These are phyloP conservation scores for Rhodotorula diobovata DNA, from an alignment of 768 basidiomycete species.

Conservation along the genomic window DNA sequence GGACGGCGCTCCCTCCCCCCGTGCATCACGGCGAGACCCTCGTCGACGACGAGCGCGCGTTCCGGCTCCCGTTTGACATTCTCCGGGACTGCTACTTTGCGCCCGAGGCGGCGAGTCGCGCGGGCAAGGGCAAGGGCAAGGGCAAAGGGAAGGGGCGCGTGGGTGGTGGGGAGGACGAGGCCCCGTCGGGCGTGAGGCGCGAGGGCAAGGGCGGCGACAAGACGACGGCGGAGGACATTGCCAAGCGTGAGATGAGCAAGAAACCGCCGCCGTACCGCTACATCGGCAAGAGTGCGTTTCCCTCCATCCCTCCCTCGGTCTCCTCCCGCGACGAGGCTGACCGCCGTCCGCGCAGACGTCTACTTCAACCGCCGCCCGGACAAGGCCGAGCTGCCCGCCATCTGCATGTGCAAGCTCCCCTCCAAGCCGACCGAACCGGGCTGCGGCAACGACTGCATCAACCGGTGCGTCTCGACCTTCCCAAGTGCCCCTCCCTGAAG, in stretches of 20 bases:
- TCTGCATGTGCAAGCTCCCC: constrained; percentile 25
- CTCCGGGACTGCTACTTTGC: constrained; percentile 17
- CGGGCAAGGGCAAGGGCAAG: neutral
- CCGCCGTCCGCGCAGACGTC: constrained; percentile 5
- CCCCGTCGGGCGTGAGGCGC: neutral
- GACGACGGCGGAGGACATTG: neutral
- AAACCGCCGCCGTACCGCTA: constrained; percentile 26
- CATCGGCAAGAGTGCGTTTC: constrained; percentile 16
- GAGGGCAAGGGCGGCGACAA: neutral
- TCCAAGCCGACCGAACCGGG: neutral
- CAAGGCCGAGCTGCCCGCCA: constrained; percentile 11
- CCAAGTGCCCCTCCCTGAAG: too few relatives aligned
- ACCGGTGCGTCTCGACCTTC: constrained; percentile 17
- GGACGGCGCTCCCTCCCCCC: constrained; percentile 17
- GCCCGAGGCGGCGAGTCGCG: neutral
- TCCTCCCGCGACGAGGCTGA: neutral
- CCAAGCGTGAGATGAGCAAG: constrained; percentile 6
- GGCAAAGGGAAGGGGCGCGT: neutral
- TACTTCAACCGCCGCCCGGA: constrained; percentile 30
- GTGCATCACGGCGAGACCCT: constrained; percentile 14
- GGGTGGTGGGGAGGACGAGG: neutral
- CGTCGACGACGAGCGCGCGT: constrained; percentile 4
- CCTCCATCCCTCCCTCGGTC: too few relatives aligned
- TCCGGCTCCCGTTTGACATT: constrained; percentile 25
- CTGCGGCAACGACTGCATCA: constrained; percentile 29